These are phyloP conservation scores for Cymbopogon flexuosus DNA, from an alignment of 202 grass and related monocot genomes.

Conservation along the genomic window DNA sequence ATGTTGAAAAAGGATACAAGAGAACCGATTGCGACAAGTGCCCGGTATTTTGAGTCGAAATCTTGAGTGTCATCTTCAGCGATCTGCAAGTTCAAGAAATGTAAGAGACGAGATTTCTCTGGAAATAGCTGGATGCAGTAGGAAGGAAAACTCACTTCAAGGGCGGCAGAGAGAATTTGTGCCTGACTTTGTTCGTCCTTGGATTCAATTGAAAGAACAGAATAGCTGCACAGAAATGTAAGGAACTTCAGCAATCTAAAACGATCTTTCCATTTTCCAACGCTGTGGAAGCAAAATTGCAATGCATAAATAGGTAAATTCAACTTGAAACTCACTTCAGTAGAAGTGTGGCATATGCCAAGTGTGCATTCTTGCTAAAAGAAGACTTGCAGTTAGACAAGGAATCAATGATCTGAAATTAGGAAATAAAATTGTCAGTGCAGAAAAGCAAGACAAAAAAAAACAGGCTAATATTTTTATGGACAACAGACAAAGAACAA, in stretches of 20 bases:
- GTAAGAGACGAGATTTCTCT: neutral
- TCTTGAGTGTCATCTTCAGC: constrained; percentile 79
- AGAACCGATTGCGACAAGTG: constrained; percentile 73
- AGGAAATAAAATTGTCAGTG: constrained; percentile 28
- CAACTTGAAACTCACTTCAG: constrained; percentile 70
- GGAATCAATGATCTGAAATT: constrained; percentile 78
- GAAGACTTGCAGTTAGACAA: constrained; percentile 56
- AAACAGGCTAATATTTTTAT: neutral
- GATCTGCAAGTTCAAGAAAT: constrained; percentile 54
- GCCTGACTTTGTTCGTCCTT: constrained; percentile 88
- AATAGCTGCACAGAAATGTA: constrained; percentile 51
- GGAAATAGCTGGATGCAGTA: neutral
- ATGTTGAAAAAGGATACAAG: constrained; percentile 79
- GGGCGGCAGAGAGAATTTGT: constrained; percentile 79
- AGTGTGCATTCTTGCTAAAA: constrained; percentile 88
- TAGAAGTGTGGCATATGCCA: constrained; percentile 82
- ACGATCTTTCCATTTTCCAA: neutral
- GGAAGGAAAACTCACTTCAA: constrained; percentile 51
- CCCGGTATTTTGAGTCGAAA: constrained; percentile 71
- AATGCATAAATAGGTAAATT: neutral
- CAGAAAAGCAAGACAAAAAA: neutral
- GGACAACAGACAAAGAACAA: neutral
- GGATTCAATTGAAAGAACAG: constrained; percentile 79
- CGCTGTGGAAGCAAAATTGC: neutral
- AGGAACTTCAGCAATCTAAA: constrained; percentile 3